Evolutionary conservation across 495 filamentous ascomycete species (phyloP), one percentile per base, ranked within the genome.

Genomic region (Letharia lupina): DNA sequence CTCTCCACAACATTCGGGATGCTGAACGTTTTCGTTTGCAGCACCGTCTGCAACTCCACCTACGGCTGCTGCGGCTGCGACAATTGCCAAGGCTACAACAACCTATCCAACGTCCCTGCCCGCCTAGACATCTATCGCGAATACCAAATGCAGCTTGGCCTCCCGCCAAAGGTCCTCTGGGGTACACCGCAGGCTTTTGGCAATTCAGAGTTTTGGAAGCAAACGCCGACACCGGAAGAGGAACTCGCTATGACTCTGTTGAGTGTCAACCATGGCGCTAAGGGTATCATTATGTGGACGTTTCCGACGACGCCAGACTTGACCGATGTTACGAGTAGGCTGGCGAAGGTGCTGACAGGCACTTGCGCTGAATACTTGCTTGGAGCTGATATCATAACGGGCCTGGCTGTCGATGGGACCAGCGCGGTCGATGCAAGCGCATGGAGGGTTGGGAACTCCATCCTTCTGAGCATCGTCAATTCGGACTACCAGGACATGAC

Each of bases 21-120:
- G 23, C 23, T 28, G 1, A 18, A 42, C 63, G 13, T 62, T 45
- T 2, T 48, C 11, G 10, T 12, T 28, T 79, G 82, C 81, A 70
- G 73, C 44, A 87, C 83, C 0, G 71, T 72, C 0, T 89, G 86
- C 71, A 90, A 89, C 68, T 59, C 74, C 0, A 89, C 87, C 0
- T 84, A 89, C 48, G 88, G 88, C 56, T 84, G 86, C 73, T 90
- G 87, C 71, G 88, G 87, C 40, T 90, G 88, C 74, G 88, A 91
- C 70, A 83, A 87, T 71, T 91, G 87, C 71, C 63, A 69, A 0
- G 84, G 85, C 10, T 12, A 42, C 31, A 57, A 60, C 28, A 67
- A 70, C 8, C 75, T 89, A 28, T 74, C 76, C 7, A 87, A 90
- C 70, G 83, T 89, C 16, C 69, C 79, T 0, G 62, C 67, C 3